Base-by-base conservation (phyloP, 2,329 filamentous ascomycete species). In the Alternaria arborescens region DNA sequence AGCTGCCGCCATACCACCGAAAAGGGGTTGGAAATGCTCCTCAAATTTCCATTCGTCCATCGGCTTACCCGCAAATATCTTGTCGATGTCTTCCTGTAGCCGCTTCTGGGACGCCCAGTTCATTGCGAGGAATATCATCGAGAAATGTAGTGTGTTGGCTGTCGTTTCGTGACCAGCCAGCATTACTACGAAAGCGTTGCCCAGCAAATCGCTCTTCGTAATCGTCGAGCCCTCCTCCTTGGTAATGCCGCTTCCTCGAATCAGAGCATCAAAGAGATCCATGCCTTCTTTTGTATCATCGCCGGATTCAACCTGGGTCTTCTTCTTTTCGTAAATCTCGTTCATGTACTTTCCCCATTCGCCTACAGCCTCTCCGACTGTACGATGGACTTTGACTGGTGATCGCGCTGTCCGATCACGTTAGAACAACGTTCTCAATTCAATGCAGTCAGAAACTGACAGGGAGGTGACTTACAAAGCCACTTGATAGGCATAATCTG, bases 91-190 rank as follows among this genome's bases (percentile, higher is more conserved):
- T 44, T 83, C 80, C 68, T 94, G 91, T 4, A 94, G 78, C 7
- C 82, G 82, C 24, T 86, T 84, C 72, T 95, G 92, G 1, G 85
- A 85, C 1, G 81, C 77, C 6, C 87, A 87, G 68, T 89, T 85
- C 68, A 87, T 85, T 14, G 91, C 91, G 6, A 94, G 84, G 67
- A 88, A 84, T 36, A 92, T 74, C 4, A 93, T 78, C 2, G 88
- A 84, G 73, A 91, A 93, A 78, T 94, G 89, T 40, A 93, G 82
- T 4, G 87, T 85, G 76, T 91, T 92, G 48, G 91, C 91, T 2
- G 91, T 91, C 1, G 91, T 94, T 77, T 95, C 92, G 77, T 95
- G 91, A 12, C 92, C 92, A 0, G 92, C 91, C 1, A 94, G 82
- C 61, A 86, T 84, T 61, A 87, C 79, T 50, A 85, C 82, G 60